A percentile compares a stretch with the other conserved stretches of the same genome.
phyloP scores from a whole-genome alignment of 768 basidiomycete genomes.

The Xerocomellus chrysenteron region DNA sequence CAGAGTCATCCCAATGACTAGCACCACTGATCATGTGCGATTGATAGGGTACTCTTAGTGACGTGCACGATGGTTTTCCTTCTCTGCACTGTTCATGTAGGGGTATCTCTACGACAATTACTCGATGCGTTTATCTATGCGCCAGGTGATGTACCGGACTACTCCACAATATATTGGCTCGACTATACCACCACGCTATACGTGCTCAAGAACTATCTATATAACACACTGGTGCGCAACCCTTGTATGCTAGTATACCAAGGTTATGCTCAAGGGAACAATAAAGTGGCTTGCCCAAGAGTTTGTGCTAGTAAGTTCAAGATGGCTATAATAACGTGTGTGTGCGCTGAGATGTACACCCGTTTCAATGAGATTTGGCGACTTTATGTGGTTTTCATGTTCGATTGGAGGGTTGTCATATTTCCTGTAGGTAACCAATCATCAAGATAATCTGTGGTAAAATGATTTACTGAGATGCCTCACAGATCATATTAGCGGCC shows the following conservation, averaged over 20 bases:
- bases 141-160: too few relatives aligned
- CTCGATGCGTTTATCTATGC: too few relatives aligned
- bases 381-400: conserved; percentile 1
- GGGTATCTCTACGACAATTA: too few relatives aligned
- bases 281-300: not conserved
- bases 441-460: not conserved
- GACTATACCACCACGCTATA: too few relatives aligned
- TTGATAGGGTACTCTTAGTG: not conserved
- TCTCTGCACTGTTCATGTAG: too few relatives aligned
- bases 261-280: not conserved
- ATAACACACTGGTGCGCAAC: too few relatives aligned
- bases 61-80: too few relatives aligned
- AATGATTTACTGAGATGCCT: not conserved
- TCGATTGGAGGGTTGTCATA: not conserved
- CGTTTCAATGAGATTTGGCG: conserved; percentile 1
- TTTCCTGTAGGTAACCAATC: not conserved
- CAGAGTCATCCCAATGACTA: too few relatives aligned
- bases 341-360: not conserved
- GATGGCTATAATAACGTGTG: not conserved
- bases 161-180: too few relatives aligned
- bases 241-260: too few relatives aligned
- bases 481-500: not conserved
- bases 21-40: not conserved
- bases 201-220: too few relatives aligned
- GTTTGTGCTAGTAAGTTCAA: not conserved